Percentiles rank a stretch among this genome's conserved stretches.
phyloP scores from a whole-genome alignment of 2,329 filamentous ascomycete genomes.

The Alternaria incomplexa region DNA sequence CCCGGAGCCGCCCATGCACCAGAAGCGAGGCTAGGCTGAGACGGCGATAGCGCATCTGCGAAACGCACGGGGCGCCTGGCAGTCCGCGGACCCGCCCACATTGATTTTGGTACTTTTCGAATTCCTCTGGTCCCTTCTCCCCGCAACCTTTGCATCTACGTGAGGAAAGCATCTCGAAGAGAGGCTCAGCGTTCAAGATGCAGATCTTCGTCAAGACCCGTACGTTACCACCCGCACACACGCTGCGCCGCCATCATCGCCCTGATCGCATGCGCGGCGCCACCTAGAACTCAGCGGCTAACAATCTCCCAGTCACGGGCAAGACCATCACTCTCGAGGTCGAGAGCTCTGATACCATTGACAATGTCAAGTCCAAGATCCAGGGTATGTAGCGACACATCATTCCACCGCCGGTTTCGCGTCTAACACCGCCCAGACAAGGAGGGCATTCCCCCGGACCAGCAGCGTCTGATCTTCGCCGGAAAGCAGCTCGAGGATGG shows the following conservation, averaged over 20 bases:
- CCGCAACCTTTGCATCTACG: slow-evolving; percentile 12
- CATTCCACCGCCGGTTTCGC: not conserved
- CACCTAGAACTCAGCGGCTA: slow-evolving; percentile 12
- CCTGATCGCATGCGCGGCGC: not conserved
- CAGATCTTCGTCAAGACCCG: slow-evolving; percentile 98
- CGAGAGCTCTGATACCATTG: slow-evolving; percentile 99
- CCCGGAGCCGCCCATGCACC: not conserved
- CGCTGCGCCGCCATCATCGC: not conserved
- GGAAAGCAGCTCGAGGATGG: slow-evolving; percentile 99
- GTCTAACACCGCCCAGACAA: slow-evolving; percentile 74
- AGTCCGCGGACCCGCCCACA: slow-evolving; percentile 27
- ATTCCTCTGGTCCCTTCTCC: slow-evolving; percentile 12
- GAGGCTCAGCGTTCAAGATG: slow-evolving; percentile 60
- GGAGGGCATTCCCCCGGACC: slow-evolving; percentile 98
- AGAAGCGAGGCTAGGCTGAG: not conserved
- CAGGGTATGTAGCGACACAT: slow-evolving; percentile 59
- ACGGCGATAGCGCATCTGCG: not conserved
- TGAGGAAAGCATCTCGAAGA: slow-evolving; percentile 14
- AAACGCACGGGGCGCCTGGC: slow-evolving; percentile 11
- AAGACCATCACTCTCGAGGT: slow-evolving; percentile 99
- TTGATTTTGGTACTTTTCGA: slow-evolving; percentile 20
- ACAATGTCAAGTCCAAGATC: slow-evolving; percentile 99
- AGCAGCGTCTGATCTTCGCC: slow-evolving; percentile 99
- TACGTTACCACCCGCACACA: slow-evolving; percentile 50
- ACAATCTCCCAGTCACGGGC: slow-evolving; percentile 74